Base-by-base conservation (phyloP, 75 land plant species). In the Picea sitchensis region DNA sequence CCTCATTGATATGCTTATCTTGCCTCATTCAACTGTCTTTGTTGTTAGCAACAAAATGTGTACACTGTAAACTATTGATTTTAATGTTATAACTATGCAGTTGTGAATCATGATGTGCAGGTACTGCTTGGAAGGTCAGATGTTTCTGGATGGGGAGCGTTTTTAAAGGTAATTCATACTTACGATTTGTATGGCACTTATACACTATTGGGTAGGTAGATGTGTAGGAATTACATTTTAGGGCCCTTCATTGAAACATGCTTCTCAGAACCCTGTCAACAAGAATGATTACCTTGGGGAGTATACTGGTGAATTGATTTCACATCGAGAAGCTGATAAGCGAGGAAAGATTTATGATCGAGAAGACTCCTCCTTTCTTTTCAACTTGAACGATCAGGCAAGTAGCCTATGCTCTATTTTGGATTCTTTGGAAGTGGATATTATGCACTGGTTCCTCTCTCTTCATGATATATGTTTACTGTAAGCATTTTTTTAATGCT, bases 91-190 rank as follows among this genome's bases (percentile, higher is more conserved):
- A 14, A 38, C 51, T n/a, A 7, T 8, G 20, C 15, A 20, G 32
- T 44, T 44, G 20, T 44, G 54, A 71, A 71, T 8, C 36, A 15
- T 44, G 14, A 71, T 32, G 23, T 80, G 68, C 87, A 97, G 99
- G 99, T 97, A n/a, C 79, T 97, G 68, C 92, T 97, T 68, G 98
- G 98, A 65, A 92, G 87, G 82, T 97, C 99, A 30, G 98, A 95
- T 89, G 92, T 97, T 68, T 96, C 99, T 80, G 99, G 99, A 21
- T 97, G 99, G 99, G 99, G 99, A 23, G 99, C 99, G 7, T 97
- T 97, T 82, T 84, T 97, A 34, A 97, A 95, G 98, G 99, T 95
- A 80, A 44, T 18, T 80, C 41, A 73, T n/a, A 14, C 12, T 51
- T 51, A 2, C 11, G 11, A 11, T 51, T 51, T 51, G 12, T 51